These are phyloP conservation scores for Mortierella claussenii DNA, from an alignment of 192 early-diverging fungal species.

Conservation along the genomic window DNA sequence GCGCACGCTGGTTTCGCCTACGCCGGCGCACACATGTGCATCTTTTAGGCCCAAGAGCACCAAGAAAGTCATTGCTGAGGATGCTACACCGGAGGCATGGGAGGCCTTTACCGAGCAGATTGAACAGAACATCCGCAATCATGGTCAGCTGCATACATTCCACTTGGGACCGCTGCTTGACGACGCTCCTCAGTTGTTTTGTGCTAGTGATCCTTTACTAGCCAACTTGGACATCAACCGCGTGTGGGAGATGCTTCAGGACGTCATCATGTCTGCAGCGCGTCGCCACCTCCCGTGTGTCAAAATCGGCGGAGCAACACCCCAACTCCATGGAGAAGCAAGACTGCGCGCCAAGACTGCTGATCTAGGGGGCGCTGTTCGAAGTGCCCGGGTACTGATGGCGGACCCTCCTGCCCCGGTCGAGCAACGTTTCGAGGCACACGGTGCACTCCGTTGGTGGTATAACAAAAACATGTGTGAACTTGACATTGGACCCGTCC, in stretches of 20 bases:
- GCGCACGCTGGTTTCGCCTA: constrained; percentile 3
- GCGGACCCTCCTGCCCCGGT: no score
- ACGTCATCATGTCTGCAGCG: constrained; percentile 1
- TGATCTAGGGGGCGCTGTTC: constrained; percentile 7
- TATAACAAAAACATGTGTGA: not conserved
- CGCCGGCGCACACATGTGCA: not conserved
- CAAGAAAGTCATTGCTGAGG: not conserved
- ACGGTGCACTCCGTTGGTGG: not conserved
- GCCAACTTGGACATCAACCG: not conserved
- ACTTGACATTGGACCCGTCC: not conserved
- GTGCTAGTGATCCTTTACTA: not conserved
- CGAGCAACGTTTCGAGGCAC: no score
- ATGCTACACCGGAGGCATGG: not conserved
- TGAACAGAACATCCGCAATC: not conserved
- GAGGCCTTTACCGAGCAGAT: not conserved
- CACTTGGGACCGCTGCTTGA: not conserved
- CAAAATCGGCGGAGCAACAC: constrained; percentile 1
- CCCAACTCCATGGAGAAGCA: not conserved
- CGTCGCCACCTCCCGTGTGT: not conserved
- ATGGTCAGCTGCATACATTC: not conserved
- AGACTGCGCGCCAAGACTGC: not conserved
- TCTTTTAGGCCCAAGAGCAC: not conserved
- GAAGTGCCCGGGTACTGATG: not conserved
- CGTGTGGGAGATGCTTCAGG: not conserved
- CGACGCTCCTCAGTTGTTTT: not conserved